Evolutionary conservation across 306 rosid species (phyloP).

Genomic region (Castanopsis chinensis): DNA sequence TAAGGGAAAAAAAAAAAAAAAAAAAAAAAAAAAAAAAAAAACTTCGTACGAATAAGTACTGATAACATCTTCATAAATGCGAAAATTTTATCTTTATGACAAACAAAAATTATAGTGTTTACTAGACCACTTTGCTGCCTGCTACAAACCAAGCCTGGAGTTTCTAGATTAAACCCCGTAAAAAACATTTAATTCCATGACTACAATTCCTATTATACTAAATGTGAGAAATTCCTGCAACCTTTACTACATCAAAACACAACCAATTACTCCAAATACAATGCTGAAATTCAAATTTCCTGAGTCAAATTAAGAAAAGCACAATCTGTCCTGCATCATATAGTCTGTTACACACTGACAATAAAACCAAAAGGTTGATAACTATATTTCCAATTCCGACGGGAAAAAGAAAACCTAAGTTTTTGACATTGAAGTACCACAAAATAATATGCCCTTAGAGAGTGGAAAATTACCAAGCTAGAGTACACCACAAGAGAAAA

Average conservation of each 20-base stretch:
- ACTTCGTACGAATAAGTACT: not conserved
- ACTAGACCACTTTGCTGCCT: not conserved
- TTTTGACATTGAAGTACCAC: not conserved
- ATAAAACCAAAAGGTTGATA: not conserved
- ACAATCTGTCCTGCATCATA: not conserved
- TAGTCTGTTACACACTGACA: not conserved
- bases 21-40: not conserved
- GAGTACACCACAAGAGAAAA: not conserved
- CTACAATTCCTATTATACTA: not conserved
- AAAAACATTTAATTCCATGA: not conserved
- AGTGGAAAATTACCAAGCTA: not conserved
- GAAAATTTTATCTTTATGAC: not conserved
- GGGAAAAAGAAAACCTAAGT: not conserved
- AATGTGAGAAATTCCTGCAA: not conserved
- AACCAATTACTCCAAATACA: no score
- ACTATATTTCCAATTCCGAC: not conserved
- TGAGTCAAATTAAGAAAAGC: not conserved
- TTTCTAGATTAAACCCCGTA: not conserved
- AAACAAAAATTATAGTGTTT: not conserved
- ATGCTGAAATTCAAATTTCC: not conserved
- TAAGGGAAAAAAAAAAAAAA: not conserved
- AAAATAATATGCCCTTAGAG: not conserved
- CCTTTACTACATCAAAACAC: not conserved
- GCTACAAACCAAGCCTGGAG: not conserved
- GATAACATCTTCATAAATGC: conserved; percentile 12